Evolutionary conservation across 768 basidiomycete genomes (phyloP), one percentile per base, ranked within the genome.

Genomic region (Leucosporidium yakuticum): DNA sequence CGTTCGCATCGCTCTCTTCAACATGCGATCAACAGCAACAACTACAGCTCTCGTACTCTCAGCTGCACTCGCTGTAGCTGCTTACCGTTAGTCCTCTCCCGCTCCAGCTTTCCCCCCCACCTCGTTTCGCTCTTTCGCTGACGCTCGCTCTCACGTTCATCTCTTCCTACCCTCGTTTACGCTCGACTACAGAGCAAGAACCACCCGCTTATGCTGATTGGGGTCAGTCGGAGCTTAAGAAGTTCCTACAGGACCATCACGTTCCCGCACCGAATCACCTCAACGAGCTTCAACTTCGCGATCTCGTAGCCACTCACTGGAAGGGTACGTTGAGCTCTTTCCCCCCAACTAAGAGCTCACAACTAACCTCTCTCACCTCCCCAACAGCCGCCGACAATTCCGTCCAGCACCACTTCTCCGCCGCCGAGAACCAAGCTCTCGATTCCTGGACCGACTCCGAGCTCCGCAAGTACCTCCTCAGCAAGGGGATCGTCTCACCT

Each of bases 401-500:
- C 85, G 4, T 78, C 0, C 88, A 90, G 77, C 81, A 83, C 68
- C 79, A 82, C 5, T 90, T 89, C 70, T 74, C 81, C 23, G 80
- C 85, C 67, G 51, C 68, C 23, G 68, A 73, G 39, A 65, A 50
- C 17, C 7, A 48, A 9, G 55, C 63, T 8, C 60, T 61, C 60
- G 44, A 56, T 67, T 76, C 79, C 2, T 98, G 92, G 92, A 86
- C 89, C 77, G 93, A 97, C 75, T 86, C 85, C 19, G 83, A 83
- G 34, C 82, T 96, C 27, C 85, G 93, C 75, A 82, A 88, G 70
- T 95, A 88, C 79, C 82, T 98, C 17, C 84, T 96, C 63, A 85
- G 89, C 75, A 88, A 95, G 73, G 93, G 93, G 51, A 82, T 95
- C 68, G 85, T 98, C 60, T 84, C 87, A 9, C 93, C 94, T 20